Conservation (phyloP, 495 filamentous ascomycete species). For the Beverwykella pulmonaria region DNA sequence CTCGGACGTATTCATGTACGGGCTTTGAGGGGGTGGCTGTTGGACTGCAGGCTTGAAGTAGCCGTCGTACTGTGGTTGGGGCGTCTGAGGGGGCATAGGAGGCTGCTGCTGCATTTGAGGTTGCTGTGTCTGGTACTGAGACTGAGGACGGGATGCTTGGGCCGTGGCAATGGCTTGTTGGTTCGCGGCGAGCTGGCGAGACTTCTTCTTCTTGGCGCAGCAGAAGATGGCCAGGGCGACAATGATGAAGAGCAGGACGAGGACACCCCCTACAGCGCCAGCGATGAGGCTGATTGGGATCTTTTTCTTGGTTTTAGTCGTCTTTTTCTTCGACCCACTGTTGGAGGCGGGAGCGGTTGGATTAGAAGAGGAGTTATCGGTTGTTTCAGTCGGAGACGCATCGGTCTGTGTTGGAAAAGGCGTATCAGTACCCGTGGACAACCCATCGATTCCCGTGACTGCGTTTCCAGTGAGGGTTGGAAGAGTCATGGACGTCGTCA, state of each 20-base stretch:
- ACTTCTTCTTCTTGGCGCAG: constrained; percentile 31
- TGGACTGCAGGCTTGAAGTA: constrained; percentile 21
- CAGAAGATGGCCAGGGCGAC: constrained; percentile 23
- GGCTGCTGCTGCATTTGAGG: constrained; percentile 10
- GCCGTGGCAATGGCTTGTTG: constrained; percentile 16
- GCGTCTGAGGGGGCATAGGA: constrained; percentile 2
- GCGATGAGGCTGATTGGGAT: constrained; percentile 19
- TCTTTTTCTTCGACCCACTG: not conserved
- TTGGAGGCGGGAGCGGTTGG: not conserved
- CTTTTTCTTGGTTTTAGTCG: constrained; percentile 16
- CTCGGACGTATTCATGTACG: constrained; percentile 1
- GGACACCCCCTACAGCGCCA: constrained; percentile 20
- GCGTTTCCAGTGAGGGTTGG: constrained; percentile 10
- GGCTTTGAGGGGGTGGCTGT: constrained; percentile 1
- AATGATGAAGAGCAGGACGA: constrained; percentile 21
- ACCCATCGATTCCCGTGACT: constrained; percentile 24
- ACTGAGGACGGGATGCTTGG: constrained; percentile 25
- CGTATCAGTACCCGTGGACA: not conserved
- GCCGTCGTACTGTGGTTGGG: constrained; percentile 9
- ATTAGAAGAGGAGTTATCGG: not conserved
- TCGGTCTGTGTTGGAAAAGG: too few relatives aligned
- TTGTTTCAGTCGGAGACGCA: not conserved
- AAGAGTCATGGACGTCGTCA: constrained; percentile 20
- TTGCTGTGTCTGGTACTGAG: constrained; percentile 15
- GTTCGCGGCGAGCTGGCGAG: constrained; percentile 23